Conservation (phyloP, 2,329 filamentous ascomycete species). For the Aulographum hederae region DNA sequence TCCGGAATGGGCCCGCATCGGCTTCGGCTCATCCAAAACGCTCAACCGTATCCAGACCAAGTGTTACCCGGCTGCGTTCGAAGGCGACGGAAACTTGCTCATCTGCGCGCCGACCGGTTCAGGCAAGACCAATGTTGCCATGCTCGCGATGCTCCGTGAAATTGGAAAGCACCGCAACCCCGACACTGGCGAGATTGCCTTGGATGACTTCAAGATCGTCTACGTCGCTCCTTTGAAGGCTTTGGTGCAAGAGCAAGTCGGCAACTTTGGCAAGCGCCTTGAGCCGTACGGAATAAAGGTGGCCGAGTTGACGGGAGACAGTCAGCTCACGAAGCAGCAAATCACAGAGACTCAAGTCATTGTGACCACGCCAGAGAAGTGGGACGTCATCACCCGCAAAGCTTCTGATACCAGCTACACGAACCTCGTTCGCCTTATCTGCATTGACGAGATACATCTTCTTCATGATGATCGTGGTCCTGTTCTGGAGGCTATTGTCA, state of each 20-base stretch:
- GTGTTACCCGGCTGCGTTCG: slow-evolving; percentile 79
- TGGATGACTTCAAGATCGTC: slow-evolving; percentile 96
- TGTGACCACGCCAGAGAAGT: slow-evolving; percentile 96
- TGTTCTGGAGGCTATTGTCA: slow-evolving; percentile 91
- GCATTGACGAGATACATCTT: slow-evolving; percentile 96
- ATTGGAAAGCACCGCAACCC: slow-evolving; percentile 89
- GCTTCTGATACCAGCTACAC: slow-evolving; percentile 94
- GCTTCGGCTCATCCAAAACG: slow-evolving; percentile 71
- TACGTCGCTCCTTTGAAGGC: slow-evolving; percentile 95
- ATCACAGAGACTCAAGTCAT: slow-evolving; percentile 97
- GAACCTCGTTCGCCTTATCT: slow-evolving; percentile 84
- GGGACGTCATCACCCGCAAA: slow-evolving; percentile 97
- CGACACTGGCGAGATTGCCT: slow-evolving; percentile 77
- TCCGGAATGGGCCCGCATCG: slow-evolving; percentile 77
- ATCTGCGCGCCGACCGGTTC: slow-evolving; percentile 94
- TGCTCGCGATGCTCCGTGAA: slow-evolving; percentile 90
- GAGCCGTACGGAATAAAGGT: slow-evolving; percentile 84
- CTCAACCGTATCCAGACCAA: slow-evolving; percentile 93
- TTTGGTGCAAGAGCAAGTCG: slow-evolving; percentile 91
- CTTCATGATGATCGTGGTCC: slow-evolving; percentile 95
- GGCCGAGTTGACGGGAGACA: slow-evolving; percentile 90
- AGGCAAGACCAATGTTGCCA: slow-evolving; percentile 96
- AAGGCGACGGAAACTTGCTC: slow-evolving; percentile 92
- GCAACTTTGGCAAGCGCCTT: slow-evolving; percentile 84
- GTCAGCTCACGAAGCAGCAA: slow-evolving; percentile 95